These are phyloP conservation scores for Dactylonectria macrodidyma DNA, from an alignment of 2,329 filamentous ascomycete genomes.

Conservation along the genomic window DNA sequence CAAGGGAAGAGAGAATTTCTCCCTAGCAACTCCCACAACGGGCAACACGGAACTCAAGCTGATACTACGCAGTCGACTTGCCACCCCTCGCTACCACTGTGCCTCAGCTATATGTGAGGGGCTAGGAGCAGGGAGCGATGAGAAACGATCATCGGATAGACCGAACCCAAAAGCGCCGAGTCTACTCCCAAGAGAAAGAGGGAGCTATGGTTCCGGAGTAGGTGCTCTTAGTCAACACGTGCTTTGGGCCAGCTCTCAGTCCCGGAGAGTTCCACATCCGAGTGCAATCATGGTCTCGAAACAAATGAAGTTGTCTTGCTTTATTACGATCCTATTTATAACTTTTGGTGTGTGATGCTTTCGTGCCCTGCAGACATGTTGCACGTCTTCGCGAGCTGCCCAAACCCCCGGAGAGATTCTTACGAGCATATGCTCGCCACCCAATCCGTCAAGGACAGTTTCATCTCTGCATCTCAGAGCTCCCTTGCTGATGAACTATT, in stretches of 20 bases:
- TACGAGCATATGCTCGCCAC: background rate
- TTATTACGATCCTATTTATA: background rate
- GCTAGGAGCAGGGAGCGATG: background rate
- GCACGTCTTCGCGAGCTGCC: background rate
- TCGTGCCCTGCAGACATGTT: background rate
- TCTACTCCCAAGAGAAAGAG: too few relatives aligned
- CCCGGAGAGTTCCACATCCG: background rate
- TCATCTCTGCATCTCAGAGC: background rate
- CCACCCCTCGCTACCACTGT: background rate
- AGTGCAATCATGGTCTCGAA: background rate
- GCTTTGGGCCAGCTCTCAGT: background rate
- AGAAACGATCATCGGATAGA: background rate
- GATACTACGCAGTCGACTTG: background rate
- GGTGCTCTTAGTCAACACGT: background rate
- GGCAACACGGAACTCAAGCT: background rate
- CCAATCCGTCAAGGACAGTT: conserved; percentile 3
- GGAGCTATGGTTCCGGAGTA: background rate
- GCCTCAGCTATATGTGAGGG: background rate
- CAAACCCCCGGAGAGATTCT: background rate
- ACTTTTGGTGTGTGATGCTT: background rate
- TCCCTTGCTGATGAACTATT: background rate
- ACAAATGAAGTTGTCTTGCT: background rate
- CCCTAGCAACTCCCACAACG: background rate
- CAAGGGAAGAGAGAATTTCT: background rate
- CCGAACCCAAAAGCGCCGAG: background rate